These are phyloP conservation scores for Allodekkera sacchari DNA, from an alignment of 805 yeast species.

Conservation along the genomic window DNA sequence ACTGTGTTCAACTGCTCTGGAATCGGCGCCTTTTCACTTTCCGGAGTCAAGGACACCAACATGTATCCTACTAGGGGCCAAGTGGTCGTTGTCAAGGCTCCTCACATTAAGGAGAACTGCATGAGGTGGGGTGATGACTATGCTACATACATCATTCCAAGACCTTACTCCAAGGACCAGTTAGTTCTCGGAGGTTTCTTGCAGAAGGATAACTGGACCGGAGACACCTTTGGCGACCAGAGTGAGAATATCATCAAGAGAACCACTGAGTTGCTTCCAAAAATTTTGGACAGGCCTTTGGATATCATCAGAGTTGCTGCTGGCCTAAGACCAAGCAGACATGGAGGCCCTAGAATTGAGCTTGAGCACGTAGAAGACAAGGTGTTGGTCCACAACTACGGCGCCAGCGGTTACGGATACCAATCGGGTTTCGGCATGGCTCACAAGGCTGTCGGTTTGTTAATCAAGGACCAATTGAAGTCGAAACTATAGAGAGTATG, in stretches of 20 bases:
- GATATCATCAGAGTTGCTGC: slow-evolving; percentile 60
- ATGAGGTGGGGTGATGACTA: slow-evolving; percentile 53
- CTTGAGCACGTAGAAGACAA: slow-evolving; percentile 36
- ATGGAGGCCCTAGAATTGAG: slow-evolving; percentile 71
- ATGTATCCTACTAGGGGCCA: slow-evolving; percentile 77
- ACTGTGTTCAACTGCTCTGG: slow-evolving; percentile 74
- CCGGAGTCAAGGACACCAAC: slow-evolving; percentile 54
- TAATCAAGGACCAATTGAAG: slow-evolving; percentile 7
- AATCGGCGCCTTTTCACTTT: slow-evolving; percentile 52
- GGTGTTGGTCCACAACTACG: slow-evolving; percentile 59
- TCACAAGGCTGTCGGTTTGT: slow-evolving; percentile 33
- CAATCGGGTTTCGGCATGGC: slow-evolving; percentile 63
- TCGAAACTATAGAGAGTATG: slow-evolving; percentile 4
- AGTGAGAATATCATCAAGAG: slow-evolving; percentile 55
- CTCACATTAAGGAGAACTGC: slow-evolving; percentile 52
- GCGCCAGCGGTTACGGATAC: slow-evolving; percentile 60
- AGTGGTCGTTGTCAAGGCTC: slow-evolving; percentile 64
- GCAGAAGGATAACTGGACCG: slow-evolving; percentile 55
- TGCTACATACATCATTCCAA: slow-evolving; percentile 65
- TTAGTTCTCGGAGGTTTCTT: slow-evolving; percentile 69
- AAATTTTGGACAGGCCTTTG: slow-evolving; percentile 32
- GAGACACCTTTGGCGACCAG: slow-evolving; percentile 48
- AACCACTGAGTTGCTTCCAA: slow-evolving; percentile 44
- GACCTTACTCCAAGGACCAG: slow-evolving; percentile 59
- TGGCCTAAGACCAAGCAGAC: slow-evolving; percentile 70